Base-by-base conservation (phyloP, 352 stramenopile genomes). In the Phytophthora citrophthora region DNA sequence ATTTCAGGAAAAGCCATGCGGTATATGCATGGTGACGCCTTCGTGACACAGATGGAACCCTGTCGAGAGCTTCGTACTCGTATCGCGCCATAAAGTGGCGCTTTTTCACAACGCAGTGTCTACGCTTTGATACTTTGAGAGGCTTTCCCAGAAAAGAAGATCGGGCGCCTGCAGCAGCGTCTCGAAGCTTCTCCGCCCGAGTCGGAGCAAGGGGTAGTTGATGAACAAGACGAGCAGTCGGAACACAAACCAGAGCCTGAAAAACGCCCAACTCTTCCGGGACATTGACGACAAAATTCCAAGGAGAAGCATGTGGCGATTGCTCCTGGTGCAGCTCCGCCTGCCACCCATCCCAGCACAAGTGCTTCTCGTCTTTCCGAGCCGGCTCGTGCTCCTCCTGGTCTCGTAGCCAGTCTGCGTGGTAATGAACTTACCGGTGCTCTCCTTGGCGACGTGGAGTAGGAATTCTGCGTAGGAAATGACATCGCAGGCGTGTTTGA, bases 41-140 rank as follows among this genome's bases (percentile, higher is more conserved):
- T 94, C 54, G 65, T 91, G 32, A 80, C 5, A 31, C 46, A 31
- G 34, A 56, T 20, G 27, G 38, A 41, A 32, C 41, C 13, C 41
- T 47, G 3, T 23, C 54, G 2, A 46, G 68, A 49, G 71, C 75
- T 7, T 52, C 68, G 12, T 83, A 76, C 34, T 86, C 76, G 40
- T 93, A 93, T 49, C 76, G 79, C 9, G 82, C 81, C 5, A 89
- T 93, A 41, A 93, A 91, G 54, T 93, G 85, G 85, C 83, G 83
- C 52, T 79, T 79, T 9, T 73, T 88, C 32, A 75, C 79, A 26
- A 69, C 55, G 1, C 64, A 65, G n/a, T n/a, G n/a, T n/a, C n/a
- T n/a, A n/a, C n/a, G n/a, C n/a, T 20, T 20, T 20, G 18, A 20
- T 20, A 20, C 18, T 20, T 83, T 39, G 59, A 83, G 29, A 64